These are phyloP conservation scores for Auricularia auricula-judae DNA, from an alignment of 768 basidiomycete genomes.

Conservation along the genomic window DNA sequence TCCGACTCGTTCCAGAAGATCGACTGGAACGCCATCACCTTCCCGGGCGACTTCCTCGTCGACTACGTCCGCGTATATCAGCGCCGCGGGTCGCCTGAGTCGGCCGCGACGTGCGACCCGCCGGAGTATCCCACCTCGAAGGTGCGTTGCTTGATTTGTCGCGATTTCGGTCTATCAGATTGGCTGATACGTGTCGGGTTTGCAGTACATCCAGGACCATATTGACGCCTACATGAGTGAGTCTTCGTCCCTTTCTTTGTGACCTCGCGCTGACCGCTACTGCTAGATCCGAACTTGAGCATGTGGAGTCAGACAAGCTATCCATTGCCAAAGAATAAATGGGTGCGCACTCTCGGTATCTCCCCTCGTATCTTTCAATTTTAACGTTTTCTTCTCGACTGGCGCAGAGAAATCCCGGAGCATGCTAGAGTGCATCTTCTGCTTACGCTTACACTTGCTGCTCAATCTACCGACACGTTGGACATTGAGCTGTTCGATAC, in stretches of 20 bases:
- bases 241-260: too few relatives aligned
- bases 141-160: too few relatives aligned
- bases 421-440: too few relatives aligned
- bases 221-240: slow-evolving; percentile 15
- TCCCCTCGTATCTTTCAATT: too few relatives aligned
- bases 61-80: slow-evolving; percentile 34
- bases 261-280: too few relatives aligned
- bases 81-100: slow-evolving; percentile 18
- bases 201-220: slow-evolving; percentile 18
- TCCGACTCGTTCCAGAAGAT: slow-evolving; percentile 26
- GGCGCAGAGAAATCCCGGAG: not conserved
- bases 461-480: too few relatives aligned
- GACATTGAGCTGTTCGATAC: too few relatives aligned
- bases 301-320: slow-evolving; percentile 19
- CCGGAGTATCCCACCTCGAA: slow-evolving; percentile 18
- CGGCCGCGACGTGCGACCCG: slow-evolving; percentile 24
- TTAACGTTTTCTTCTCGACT: too few relatives aligned
- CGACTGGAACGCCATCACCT: slow-evolving; percentile 19
- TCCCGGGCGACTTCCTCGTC: slow-evolving; percentile 25
- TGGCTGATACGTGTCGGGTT: too few relatives aligned
- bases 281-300: slow-evolving; percentile 15
- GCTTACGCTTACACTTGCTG: not conserved
- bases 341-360: not conserved
- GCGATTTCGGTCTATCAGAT: too few relatives aligned
- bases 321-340: slow-evolving; percentile 16